A percentile compares a stretch with the other conserved stretches of the same genome.
These are phyloP conservation scores for Leptosphaerulina australis DNA, from an alignment of 2,329 filamentous ascomycete species.

Conservation along the genomic window DNA sequence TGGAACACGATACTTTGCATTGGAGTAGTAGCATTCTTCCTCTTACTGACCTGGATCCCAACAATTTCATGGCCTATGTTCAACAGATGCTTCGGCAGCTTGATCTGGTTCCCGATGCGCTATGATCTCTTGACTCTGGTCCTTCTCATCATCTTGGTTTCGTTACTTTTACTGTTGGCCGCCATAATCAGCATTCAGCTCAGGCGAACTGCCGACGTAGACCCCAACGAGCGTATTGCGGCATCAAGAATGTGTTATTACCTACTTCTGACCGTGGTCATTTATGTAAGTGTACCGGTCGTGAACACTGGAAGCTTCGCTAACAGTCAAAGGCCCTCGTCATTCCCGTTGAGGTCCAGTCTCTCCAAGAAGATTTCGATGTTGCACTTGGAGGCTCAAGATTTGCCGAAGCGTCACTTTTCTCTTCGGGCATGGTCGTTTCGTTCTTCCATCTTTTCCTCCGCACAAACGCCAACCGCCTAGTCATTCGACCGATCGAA, in stretches of 20 bases:
- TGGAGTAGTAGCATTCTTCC: constrained; percentile 56
- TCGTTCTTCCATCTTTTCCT: constrained; percentile 71
- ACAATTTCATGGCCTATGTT: constrained; percentile 62
- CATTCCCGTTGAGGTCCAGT: constrained; percentile 67
- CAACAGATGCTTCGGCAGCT: constrained; percentile 68
- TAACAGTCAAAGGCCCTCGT: constrained; percentile 54
- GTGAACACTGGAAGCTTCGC: not conserved
- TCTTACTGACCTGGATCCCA: constrained; percentile 64
- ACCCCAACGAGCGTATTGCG: constrained; percentile 64
- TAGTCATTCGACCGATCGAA: constrained; percentile 59
- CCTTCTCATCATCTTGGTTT: constrained; percentile 59
- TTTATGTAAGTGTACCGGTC: constrained; percentile 60
- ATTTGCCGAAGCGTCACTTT: constrained; percentile 69
- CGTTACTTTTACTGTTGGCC: constrained; percentile 59
- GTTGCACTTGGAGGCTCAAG: constrained; percentile 62
- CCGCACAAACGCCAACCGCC: constrained; percentile 65
- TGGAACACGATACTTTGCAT: constrained; percentile 67
- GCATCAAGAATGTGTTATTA: constrained; percentile 75
- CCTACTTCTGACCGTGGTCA: constrained; percentile 61
- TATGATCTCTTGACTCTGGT: constrained; percentile 65
- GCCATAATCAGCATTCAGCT: constrained; percentile 64
- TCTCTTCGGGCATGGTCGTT: constrained; percentile 69
- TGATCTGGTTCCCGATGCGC: constrained; percentile 70
- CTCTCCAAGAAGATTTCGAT: constrained; percentile 52
- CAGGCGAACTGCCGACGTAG: constrained; percentile 60